These are phyloP conservation scores for Pleurotus giganteus DNA, from an alignment of 768 basidiomycete species.

Conservation along the genomic window DNA sequence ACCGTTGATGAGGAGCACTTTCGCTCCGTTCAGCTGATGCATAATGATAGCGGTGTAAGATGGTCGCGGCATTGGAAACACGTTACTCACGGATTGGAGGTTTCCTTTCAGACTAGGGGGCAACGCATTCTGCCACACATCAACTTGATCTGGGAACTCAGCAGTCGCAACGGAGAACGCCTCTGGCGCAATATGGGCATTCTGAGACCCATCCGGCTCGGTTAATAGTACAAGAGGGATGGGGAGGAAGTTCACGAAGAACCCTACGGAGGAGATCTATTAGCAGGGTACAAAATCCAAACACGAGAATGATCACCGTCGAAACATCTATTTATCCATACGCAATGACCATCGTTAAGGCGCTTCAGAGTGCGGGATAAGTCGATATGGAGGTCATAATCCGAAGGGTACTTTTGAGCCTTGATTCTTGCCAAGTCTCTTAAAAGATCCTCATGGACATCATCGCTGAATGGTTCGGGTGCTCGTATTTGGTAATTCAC, in stretches of 20 bases:
- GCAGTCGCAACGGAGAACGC: slow-evolving; percentile 50
- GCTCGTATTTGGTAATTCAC: slow-evolving; percentile 59
- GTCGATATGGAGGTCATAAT: slow-evolving; percentile 57
- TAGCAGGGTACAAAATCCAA: not conserved
- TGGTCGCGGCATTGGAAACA: not conserved
- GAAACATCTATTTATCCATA: slow-evolving; percentile 54
- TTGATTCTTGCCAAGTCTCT: slow-evolving; percentile 49
- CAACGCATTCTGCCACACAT: slow-evolving; percentile 54
- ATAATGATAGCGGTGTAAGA: slow-evolving; percentile 14
- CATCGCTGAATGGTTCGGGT: slow-evolving; percentile 47
- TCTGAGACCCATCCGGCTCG: slow-evolving; percentile 39
- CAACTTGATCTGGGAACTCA: slow-evolving; percentile 50
- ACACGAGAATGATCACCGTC: slow-evolving; percentile 33
- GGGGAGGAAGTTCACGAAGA: slow-evolving; percentile 27
- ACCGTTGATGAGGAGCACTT: slow-evolving; percentile 33
- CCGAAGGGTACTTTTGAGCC: slow-evolving; percentile 40
- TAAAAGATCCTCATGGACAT: slow-evolving; percentile 57
- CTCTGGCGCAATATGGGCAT: slow-evolving; percentile 51
- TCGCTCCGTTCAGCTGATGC: slow-evolving; percentile 40
- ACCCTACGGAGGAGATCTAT: slow-evolving; percentile 21
- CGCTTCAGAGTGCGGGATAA: slow-evolving; percentile 51
- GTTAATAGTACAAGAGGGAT: slow-evolving; percentile 47
- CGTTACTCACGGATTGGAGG: slow-evolving; percentile 36
- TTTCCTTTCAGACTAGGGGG: slow-evolving; percentile 44
- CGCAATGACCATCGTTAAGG: slow-evolving; percentile 58